phyloP scores from a whole-genome alignment of 352 stramenopile genomes.

The Pythium rishiriense region DNA sequence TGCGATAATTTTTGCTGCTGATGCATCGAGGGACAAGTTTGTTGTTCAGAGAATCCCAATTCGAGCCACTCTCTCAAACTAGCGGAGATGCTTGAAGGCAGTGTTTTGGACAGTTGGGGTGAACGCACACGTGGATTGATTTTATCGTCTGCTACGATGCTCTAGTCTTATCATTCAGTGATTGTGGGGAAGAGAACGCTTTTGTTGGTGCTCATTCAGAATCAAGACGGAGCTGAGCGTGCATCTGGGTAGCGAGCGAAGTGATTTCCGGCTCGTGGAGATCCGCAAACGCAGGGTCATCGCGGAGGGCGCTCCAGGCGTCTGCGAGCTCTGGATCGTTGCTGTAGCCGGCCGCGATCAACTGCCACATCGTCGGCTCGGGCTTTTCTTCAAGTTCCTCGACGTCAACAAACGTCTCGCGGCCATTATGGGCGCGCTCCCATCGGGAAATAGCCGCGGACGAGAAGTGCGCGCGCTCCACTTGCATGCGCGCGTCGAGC shows the following conservation, averaged over 20 bases:
- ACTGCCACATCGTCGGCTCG: constrained; percentile 9
- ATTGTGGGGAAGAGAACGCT: too few relatives aligned
- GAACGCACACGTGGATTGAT: too few relatives aligned
- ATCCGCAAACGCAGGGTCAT: constrained; percentile 9
- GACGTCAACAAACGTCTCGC: neutral
- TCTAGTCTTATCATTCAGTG: too few relatives aligned
- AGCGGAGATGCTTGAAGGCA: neutral
- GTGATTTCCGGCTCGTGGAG: neutral
- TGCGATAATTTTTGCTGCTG: too few relatives aligned
- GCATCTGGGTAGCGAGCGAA: neutral
- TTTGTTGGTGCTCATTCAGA: neutral
- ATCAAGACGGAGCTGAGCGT: neutral
- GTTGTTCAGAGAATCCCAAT: too few relatives aligned
- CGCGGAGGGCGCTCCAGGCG: constrained; percentile 1
- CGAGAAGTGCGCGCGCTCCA: neutral
- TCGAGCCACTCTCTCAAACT: too few relatives aligned
- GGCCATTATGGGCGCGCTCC: neutral
- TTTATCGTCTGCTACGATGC: too few relatives aligned
- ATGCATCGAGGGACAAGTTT: too few relatives aligned
- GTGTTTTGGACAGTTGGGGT: too few relatives aligned
- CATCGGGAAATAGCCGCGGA: neutral
- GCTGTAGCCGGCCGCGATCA: constrained; percentile 4
- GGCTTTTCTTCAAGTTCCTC: neutral
- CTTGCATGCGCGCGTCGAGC: neutral
- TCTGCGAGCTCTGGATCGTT: neutral